Percentiles rank a stretch among this genome's conserved stretches.
Evolutionary conservation across 108 stramenopile species (phyloP).

Genomic region (Ochromonas danica): DNA sequence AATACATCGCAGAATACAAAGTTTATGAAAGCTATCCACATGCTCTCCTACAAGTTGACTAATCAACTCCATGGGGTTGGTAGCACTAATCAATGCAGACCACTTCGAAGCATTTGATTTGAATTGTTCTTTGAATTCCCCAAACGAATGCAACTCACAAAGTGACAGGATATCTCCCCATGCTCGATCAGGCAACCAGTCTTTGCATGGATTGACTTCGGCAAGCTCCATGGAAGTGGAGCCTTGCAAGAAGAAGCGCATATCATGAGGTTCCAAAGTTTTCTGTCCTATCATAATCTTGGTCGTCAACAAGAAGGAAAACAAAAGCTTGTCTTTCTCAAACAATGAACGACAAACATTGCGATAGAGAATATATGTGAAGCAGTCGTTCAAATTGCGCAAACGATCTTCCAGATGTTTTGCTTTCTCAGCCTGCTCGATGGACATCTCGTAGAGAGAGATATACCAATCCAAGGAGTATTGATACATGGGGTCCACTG

Average conservation of each 20-base stretch:
- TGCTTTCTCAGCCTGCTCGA: constrained; percentile 51
- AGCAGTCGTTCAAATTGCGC: constrained; percentile 52
- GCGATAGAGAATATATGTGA: constrained; percentile 59
- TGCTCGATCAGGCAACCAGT: constrained; percentile 52
- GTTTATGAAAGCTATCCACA: constrained; percentile 48
- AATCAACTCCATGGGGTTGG: constrained; percentile 41
- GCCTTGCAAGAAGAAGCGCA: constrained; percentile 61
- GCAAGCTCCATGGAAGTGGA: constrained; percentile 54
- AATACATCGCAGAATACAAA: constrained; percentile 53
- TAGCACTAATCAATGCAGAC: constrained; percentile 45
- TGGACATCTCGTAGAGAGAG: constrained; percentile 57
- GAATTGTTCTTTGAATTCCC: constrained; percentile 38
- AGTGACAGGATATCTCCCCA: constrained; percentile 60
- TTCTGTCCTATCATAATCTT: constrained; percentile 49
- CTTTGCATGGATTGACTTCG: constrained; percentile 45
- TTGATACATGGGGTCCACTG: constrained; percentile 69
- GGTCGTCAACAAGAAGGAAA: constrained; percentile 57
- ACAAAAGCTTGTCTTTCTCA: constrained; percentile 66
- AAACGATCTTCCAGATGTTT: constrained; percentile 52
- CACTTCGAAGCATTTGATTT: constrained; percentile 39
- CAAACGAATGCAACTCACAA: constrained; percentile 38
- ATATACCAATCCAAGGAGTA: constrained; percentile 67
- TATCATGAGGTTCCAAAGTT: constrained; percentile 41
- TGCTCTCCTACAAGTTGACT: constrained; percentile 40
- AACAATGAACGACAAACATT: constrained; percentile 64